A percentile compares a stretch with the other conserved stretches of the same genome.
phyloP scores from a whole-genome alignment of 768 basidiomycete species.

The Suillus fuscotomentosus region DNA sequence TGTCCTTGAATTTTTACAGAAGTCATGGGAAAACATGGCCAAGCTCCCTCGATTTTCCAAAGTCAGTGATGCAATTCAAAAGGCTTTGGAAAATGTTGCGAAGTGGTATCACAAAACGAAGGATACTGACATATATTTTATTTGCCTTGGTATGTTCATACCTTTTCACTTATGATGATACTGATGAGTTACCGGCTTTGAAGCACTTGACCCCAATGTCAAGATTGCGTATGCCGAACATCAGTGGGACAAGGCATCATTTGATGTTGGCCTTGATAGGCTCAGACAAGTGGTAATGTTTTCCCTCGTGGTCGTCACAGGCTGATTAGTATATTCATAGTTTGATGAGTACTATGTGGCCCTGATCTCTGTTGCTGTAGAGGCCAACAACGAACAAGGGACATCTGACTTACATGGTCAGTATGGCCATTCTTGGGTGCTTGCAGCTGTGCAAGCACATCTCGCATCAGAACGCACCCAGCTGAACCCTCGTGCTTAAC shows the following conservation, averaged over 20 bases:
- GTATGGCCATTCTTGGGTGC: neutral
- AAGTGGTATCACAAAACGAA: conserved; percentile 13
- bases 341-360: neutral
- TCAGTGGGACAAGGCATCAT: neutral
- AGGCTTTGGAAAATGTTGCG: conserved; percentile 8
- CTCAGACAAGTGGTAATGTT: neutral
- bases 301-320: neutral
- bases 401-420: neutral
- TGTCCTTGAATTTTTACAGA: neutral
- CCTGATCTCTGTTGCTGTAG: neutral
- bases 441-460: neutral
- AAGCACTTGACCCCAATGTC: neutral
- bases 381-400: neutral
- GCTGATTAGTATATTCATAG: neutral
- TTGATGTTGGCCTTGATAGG: neutral
- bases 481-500: neutral
- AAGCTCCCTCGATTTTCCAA: neutral
- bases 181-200: neutral
- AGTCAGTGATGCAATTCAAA: neutral
- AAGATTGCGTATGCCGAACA: conserved; percentile 2
- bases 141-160: neutral
- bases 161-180: neutral
- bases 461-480: neutral
- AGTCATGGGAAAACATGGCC: neutral
- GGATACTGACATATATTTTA: neutral